Base-by-base conservation (phyloP, 768 basidiomycete species). In the Dictyophora rubrovolvata region DNA sequence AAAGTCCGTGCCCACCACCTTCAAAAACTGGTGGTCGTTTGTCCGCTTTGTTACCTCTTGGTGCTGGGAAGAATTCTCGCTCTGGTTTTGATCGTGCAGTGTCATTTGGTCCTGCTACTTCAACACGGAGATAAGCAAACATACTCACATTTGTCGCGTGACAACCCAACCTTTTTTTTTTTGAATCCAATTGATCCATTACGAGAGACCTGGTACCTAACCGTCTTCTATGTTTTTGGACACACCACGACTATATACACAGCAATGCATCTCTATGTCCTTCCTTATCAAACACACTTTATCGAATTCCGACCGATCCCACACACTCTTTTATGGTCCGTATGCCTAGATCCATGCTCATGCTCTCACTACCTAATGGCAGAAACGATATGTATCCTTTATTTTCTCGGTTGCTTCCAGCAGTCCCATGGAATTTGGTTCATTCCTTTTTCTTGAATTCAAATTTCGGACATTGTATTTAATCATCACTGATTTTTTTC, bases 1-100 rank as follows among this genome's bases (percentile, higher is more conserved):
- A 89, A 65, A 93, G 90, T 65, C 92, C 92, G 5, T 95, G 92
- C 72, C 89, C 89, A 2, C 85, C 89, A 51, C 83, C 86, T 11
- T 82, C 77, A 35, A 88, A 86, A 66, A 73, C 72, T 46, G 69
- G 72, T 48, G 70, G 72, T 80, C 56, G 57, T 9, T 20, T 36
- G 18, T 28, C 49, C 20, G 49, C 22, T n/a, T 42, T 42, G 42
- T 42, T 42, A 12, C 42, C 42, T 4, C 47, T 55, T 7, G 56
- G 56, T 20, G 10, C 34, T 54, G 59, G 35, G n/a, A 54, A 53
- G 22, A 56, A 34, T 16, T 34, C 18, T 50, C 53, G 59, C 17
- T 49, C 21, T 14, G 28, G 46, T 35, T 49, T 61, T 36, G 60
- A 61, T 23, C 54, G 55, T 37, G 48, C 60, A 17, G 36, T 34